Evolutionary conservation across 2,329 filamentous ascomycete species (phyloP), one percentile per base, ranked within the genome.

Genomic region (Coniella lustricola): DNA sequence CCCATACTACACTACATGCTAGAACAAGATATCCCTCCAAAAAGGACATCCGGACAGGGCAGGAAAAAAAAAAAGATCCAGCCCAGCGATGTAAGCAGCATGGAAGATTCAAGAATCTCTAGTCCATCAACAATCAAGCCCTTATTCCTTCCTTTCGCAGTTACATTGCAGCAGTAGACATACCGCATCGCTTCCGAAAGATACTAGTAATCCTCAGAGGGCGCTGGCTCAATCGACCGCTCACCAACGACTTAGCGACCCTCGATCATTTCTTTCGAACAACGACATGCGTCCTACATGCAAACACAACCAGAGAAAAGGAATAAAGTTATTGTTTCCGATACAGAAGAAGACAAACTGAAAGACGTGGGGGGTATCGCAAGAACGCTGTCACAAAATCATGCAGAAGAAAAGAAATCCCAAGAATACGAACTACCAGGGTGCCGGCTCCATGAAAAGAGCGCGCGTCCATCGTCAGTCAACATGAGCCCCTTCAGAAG

Each of bases 271-370:
- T 14, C 20, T 14, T 10, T 8, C 5, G 20, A 44, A 14, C 22
- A 13, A 39, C 44, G 16, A 29, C 21, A 7, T 5, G n/a, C 22
- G 10, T 31, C 3, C 22, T n/a, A n/a, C 14, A 46, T 35, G 22
- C 31, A 36, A 14, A 40, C 39, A 46, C 43, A 34, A 16, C 14
- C 29, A 35, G 34, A 43, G 33, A n/a, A 37, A 35, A 32, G 43
- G 22, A 44, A 50, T 47, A 17, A 52, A 52, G 50, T 52, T 50
- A 52, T 52, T 52, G 50, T 52, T 52, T 52, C 44, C 47, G 36
- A 31, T 39, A 40, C 40, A 33, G 25, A 40, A 20, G 38, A 29
- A 34, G 8, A 31, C 32, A 44, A 47, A 25, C 14, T 16, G 48
- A 33, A 29, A 32, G 32, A 42, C 25, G 25, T 29, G 10, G 17